phyloP scores from a whole-genome alignment of 139 green algal genomes.

The Chlorella sp. region DNA sequence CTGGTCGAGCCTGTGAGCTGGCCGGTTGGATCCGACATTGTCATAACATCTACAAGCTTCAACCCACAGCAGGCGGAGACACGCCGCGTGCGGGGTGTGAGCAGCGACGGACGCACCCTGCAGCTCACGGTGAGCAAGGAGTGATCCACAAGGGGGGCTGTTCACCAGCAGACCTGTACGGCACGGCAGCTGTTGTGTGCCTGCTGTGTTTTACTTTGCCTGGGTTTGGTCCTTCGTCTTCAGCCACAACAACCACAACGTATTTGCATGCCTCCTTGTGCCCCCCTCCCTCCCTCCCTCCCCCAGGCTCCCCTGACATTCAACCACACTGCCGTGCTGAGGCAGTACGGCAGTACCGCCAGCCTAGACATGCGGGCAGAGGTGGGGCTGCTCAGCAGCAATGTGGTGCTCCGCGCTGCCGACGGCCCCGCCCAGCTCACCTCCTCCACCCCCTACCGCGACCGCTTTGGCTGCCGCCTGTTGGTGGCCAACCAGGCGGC shows the following conservation, averaged over 20 bases:
- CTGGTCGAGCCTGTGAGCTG: no score
- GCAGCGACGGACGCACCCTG: not conserved
- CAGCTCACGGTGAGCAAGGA: not conserved
- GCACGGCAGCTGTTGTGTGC: no score
- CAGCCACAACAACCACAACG: no score
- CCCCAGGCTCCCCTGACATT: no score
- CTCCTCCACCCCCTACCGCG: not conserved
- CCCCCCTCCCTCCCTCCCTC: no score
- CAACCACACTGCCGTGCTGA: no score
- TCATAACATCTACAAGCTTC: not conserved
- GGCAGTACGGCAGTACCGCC: not conserved
- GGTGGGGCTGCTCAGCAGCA: slow-evolving; percentile 2
- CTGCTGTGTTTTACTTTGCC: no score
- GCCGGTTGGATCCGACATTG: no score
- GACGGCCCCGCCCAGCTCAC: not conserved
- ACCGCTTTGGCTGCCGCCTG: not conserved
- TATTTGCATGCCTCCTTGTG: no score
- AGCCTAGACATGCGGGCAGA: not conserved
- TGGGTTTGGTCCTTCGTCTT: no score
- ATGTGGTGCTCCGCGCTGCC: not conserved
- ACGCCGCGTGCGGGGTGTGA: not conserved
- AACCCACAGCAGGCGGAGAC: slow-evolving; percentile 6
- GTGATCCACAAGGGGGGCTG: no score
- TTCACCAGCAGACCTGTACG: no score
- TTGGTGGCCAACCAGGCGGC: not conserved